Evolutionary conservation across 768 basidiomycete genomes (phyloP).

Genomic region (Royoungia palumana): DNA sequence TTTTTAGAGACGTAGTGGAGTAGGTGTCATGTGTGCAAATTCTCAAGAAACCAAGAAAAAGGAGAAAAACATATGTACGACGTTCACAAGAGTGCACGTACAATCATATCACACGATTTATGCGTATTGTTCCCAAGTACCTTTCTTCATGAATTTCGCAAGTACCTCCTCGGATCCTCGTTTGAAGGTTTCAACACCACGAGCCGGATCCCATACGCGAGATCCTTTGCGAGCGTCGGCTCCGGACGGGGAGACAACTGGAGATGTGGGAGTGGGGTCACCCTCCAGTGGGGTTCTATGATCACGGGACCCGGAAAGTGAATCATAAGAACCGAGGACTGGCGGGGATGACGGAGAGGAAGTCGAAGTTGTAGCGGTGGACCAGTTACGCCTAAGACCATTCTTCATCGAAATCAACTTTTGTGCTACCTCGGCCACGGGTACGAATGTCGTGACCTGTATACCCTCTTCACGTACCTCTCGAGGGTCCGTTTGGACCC

Average conservation of each 20-base stretch:
- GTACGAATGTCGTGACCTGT: slow-evolving; percentile 45
- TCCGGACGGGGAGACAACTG: slow-evolving; percentile 50
- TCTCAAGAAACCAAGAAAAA: slow-evolving; percentile 2
- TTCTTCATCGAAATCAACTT: slow-evolving; percentile 21
- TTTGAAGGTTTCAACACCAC: slow-evolving; percentile 84
- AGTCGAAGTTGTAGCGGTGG: not conserved
- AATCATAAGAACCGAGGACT: slow-evolving; percentile 14
- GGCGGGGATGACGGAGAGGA: slow-evolving; percentile 1
- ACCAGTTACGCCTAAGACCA: slow-evolving; percentile 21
- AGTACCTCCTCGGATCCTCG: slow-evolving; percentile 85
- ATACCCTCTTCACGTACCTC: slow-evolving; percentile 55
- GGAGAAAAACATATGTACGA: not conserved
- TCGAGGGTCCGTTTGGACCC: slow-evolving; percentile 64
- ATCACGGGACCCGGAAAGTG: slow-evolving; percentile 9
- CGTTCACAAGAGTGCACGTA: not conserved
- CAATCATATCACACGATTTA: slow-evolving; percentile 4
- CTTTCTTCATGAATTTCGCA: slow-evolving; percentile 76
- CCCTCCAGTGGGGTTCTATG: slow-evolving; percentile 13
- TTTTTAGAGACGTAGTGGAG: not conserved
- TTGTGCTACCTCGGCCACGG: slow-evolving; percentile 17
- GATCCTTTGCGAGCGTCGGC: slow-evolving; percentile 47
- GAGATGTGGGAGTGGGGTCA: slow-evolving; percentile 7
- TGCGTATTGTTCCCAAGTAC: slow-evolving; percentile 59
- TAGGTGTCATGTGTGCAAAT: slow-evolving; percentile 1
- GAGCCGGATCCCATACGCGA: slow-evolving; percentile 82